Evolutionary conservation across 2,329 filamentous ascomycete genomes (phyloP), one percentile per base, ranked within the genome.

Genomic region (Bipolaris bicolor): DNA sequence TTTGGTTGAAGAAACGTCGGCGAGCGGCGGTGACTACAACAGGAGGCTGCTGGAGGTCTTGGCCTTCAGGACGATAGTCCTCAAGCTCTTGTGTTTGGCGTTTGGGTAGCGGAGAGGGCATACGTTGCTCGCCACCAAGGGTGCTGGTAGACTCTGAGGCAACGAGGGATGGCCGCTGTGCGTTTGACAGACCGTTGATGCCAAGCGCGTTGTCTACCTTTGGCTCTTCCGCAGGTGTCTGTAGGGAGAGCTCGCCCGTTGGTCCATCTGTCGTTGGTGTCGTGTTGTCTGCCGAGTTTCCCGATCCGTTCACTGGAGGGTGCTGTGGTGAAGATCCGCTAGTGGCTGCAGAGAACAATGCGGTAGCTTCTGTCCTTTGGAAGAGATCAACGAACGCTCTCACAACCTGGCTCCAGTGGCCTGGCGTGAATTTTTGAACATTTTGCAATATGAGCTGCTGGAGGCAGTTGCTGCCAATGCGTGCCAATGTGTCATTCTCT

Each of bases 361-460:
- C 92, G 62, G 96, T 91, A 1, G 95, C 95, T 24, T 96, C 98
- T 0, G 95, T 99, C 55, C 91, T 87, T 72, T 93, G 90, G 76
- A 99, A 99, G 0, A 99, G 83, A 70, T 97, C 92, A 57, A 97
- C 95, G 73, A 99, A 99, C 0, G 94, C 91, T 3, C 90, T 91
- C 3, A 99, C 94, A 67, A 99, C 92, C 79, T 97, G 92, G 41
- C 88, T 84, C 95, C 95, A 99, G 75, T 99, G 94, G 52, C 89
- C 86, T 1, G 87, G 82, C 20, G 84, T 87, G 77, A 99, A 97
- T 74, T 98, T 98, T 60, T 86, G 88, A 9, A 99, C 95, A 66
- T 99, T 99, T 74, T 98, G 94, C 41, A 99, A 77, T 57, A 99
- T 97, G 43, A 99, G 81, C 74, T 98, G 94, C 75, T 99, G 95